Percentiles rank a stretch among this genome's conserved stretches.
phyloP scores from a whole-genome alignment of 129 eudicot genomes.

The Ambrosia artemisiifolia region DNA sequence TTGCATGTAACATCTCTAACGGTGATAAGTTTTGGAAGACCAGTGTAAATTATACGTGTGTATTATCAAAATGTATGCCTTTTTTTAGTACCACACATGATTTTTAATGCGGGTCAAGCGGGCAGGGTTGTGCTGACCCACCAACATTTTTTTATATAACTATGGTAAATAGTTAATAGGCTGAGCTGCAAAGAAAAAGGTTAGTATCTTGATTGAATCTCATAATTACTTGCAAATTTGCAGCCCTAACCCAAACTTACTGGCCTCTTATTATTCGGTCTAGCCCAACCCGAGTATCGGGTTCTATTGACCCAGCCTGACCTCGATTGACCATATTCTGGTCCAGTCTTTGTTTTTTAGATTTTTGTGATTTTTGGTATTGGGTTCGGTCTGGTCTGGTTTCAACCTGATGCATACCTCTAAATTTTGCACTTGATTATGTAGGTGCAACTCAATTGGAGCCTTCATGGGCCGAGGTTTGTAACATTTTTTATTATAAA shows the following conservation, averaged over 20 bases:
- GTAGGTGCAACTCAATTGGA: slow-evolving; percentile 89
- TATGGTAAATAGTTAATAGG: no score
- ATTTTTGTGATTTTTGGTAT: no score
- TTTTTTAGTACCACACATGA: background rate
- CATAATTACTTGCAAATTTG: background rate
- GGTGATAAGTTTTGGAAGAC: background rate
- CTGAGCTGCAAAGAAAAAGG: background rate
- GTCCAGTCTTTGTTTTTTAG: no score
- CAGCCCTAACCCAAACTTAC: no score
- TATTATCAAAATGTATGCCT: background rate
- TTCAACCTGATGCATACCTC: no score
- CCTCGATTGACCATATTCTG: no score
- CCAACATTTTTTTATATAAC: no score
- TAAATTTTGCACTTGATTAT: slow-evolving; percentile 17
- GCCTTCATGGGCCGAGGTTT: slow-evolving; percentile 89
- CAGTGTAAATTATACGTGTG: background rate
- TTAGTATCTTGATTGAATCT: background rate
- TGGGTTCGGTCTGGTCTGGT: no score
- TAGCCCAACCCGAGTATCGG: no score
- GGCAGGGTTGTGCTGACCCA: background rate
- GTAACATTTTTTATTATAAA: slow-evolving; percentile 9
- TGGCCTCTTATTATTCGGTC: no score
- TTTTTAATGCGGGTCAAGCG: background rate
- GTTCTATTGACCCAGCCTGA: no score
- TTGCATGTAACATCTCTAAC: background rate